Evolutionary conservation across 2,329 filamentous ascomycete species (phyloP).

Genomic region (Arthrobotrys sphaeroides): DNA sequence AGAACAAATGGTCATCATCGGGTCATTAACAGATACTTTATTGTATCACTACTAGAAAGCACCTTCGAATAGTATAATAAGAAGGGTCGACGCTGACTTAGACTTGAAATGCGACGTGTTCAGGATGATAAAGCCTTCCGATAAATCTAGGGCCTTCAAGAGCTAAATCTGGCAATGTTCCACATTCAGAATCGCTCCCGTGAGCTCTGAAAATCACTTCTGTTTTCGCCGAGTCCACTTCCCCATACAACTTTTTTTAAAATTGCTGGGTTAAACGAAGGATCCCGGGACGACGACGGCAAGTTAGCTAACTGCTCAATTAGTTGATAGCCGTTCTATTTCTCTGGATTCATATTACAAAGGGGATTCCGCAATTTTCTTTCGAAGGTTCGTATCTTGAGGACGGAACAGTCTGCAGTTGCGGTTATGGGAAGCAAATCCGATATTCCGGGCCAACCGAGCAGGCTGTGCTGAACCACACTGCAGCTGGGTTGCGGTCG

Average conservation of each 20-base stretch:
- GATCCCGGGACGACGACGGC: neutral
- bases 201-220: conserved; percentile 48
- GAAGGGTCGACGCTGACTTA: conserved; percentile 26
- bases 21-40: neutral
- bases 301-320: neutral
- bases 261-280: neutral
- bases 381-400: neutral
- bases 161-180: conserved; percentile 29
- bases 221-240: conserved; percentile 24
- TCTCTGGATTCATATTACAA: neutral
- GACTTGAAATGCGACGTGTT: conserved; percentile 34
- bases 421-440: conserved; percentile 47
- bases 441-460: conserved; percentile 50
- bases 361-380: neutral
- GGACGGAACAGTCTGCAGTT: conserved; percentile 16
- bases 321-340: neutral
- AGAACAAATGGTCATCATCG: conserved; percentile 24
- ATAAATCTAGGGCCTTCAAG: conserved; percentile 26
- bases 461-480: conserved; percentile 35
- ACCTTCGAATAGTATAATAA: conserved; percentile 1
- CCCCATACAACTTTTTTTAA: conserved; percentile 12
- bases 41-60: neutral
- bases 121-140: conserved; percentile 4
- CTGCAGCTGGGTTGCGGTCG: neutral
- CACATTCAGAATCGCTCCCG: conserved; percentile 23